Conservation (phyloP, 345 rosid genomes). For the Jatropha curcas region DNA sequence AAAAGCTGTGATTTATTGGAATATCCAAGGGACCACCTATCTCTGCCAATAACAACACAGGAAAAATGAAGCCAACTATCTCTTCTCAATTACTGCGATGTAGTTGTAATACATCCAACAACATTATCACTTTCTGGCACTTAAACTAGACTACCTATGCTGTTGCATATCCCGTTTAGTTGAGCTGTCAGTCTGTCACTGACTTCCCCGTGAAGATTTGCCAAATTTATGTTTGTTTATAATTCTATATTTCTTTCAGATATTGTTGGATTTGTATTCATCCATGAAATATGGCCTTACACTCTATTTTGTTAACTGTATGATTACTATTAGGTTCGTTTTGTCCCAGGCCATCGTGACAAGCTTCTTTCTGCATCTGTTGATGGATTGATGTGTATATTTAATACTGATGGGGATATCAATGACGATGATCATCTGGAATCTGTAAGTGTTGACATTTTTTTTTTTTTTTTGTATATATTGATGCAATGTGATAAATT, state of each 20-base stretch:
- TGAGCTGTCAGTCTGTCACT: neutral
- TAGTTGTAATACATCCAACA: no score
- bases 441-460: constrained; percentile 55
- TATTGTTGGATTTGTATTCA: neutral
- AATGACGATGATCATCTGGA: constrained; percentile 90
- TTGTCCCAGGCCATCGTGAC: constrained; percentile 61
- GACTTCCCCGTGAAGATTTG: neutral
- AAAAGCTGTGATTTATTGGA: neutral
- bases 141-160: no score
- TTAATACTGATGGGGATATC: constrained; percentile 73
- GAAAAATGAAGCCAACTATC: neutral
- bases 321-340: constrained; percentile 56
- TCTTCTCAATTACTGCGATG: neutral
- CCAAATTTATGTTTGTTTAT: neutral
- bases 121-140: neutral
- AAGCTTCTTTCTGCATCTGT: constrained; percentile 86
- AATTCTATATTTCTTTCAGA: neutral
- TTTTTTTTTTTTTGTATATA: neutral
- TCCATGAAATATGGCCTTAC: neutral
- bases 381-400: constrained; percentile 87
- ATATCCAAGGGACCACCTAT: no score
- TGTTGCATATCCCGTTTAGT: neutral
- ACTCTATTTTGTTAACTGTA: neutral
- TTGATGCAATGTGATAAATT: neutral
- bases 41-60: neutral